phyloP scores from a whole-genome alignment of 164 flowering plant genomes.

The Vitis amurensis region DNA sequence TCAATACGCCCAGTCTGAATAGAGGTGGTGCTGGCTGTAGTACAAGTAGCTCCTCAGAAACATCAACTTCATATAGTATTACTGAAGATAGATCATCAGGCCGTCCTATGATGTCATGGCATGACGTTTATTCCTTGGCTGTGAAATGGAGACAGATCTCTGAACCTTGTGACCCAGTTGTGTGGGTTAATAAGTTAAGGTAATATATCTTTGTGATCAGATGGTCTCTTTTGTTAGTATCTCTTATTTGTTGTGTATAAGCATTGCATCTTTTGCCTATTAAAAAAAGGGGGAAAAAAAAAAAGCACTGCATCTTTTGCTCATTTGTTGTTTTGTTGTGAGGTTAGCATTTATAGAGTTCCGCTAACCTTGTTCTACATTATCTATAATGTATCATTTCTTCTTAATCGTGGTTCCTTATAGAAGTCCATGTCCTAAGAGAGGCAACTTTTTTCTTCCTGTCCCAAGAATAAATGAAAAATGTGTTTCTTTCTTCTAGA shows the following conservation, averaged over 20 bases:
- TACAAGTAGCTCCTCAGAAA: slow-evolving; percentile 71
- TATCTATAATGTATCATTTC: no score
- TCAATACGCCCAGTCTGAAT: slow-evolving; percentile 59
- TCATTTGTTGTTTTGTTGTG: not conserved
- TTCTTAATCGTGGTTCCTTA: no score
- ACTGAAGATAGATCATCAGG: slow-evolving; percentile 59
- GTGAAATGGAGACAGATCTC: slow-evolving; percentile 99
- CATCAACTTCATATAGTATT: slow-evolving; percentile 51
- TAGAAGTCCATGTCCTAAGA: no score
- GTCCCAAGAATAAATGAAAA: no score
- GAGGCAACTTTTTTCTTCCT: no score
- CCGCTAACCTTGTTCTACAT: no score
- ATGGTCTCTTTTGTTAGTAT: not conserved
- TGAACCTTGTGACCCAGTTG: slow-evolving; percentile 98
- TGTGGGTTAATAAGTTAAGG: slow-evolving; percentile 96
- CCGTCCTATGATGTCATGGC: slow-evolving; percentile 72
- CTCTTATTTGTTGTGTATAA: not conserved
- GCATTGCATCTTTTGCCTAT: no score
- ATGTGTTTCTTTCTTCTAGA: no score
- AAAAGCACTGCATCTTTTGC: not conserved
- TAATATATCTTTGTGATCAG: slow-evolving; percentile 23
- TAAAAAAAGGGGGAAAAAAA: no score
- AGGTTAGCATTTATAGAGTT: no score
- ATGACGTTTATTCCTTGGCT: slow-evolving; percentile 76
- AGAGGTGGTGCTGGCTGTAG: slow-evolving; percentile 96